Base-by-base conservation (phyloP, 2,329 filamentous ascomycete genomes). In the Chaetoscypha palmicola region DNA sequence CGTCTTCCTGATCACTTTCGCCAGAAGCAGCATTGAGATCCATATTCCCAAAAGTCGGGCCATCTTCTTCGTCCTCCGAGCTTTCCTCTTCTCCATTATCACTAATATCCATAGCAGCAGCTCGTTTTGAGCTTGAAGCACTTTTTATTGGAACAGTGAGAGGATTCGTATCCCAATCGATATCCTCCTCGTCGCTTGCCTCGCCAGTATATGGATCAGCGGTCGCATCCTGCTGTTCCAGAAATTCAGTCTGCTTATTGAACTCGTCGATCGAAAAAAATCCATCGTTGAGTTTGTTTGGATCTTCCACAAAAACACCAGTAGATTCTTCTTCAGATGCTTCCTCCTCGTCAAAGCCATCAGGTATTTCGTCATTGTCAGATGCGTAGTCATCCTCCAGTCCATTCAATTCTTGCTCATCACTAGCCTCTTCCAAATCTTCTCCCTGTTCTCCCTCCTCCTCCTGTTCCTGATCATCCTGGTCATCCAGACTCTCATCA, bases 241-340 rank as follows among this genome's bases (percentile, higher is more conserved):
- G 80, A 61, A 83, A 84, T 58, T 94, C 87, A 2, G 89, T 87
- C 61, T 94, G 86, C 62, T 83, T 87, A 71, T 98, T 98, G 75
- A 98, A 98, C 47, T 94, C 81, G 58, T 97, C 90, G 57, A 98
- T 91, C 12, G 88, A 94, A 68, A 98, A 98, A 69, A 98, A 98
- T 4, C 89, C 91, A 60, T 98, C 92, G 59, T 98, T 97, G 23
- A 98, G 77, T 5, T 89, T 88, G 59, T 92, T 74, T 3, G 81
- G 80, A 58, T 97, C 89, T 55, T 81, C 72, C 7, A 79, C 68
- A 47, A 83, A 82, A 30, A 76, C 74, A 38, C 74, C 73, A 1
- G 67, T 64, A 3, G 68, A 63, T 34, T 71, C 67, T 16, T 73
- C 72, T 3, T 72, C 68, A 9, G 68, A 70, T 2, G 73, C 72